A percentile compares a stretch with the other conserved stretches of the same genome.
phyloP scores from a whole-genome alignment of 768 basidiomycete species.

The Russula abietina region DNA sequence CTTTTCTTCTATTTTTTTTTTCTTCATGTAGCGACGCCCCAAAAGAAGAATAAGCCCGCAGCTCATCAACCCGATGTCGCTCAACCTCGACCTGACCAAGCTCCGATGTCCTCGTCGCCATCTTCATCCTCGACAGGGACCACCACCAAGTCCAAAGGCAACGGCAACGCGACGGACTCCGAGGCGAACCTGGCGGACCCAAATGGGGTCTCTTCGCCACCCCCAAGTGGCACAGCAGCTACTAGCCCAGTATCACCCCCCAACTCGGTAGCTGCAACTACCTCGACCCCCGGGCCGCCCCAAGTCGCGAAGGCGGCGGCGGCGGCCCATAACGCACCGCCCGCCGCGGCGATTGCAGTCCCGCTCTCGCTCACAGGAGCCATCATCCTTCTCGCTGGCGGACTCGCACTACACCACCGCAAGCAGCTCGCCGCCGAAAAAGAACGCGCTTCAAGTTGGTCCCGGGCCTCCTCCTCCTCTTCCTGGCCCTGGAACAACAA shows the following conservation, averaged over 20 bases:
- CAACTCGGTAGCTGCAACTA: constrained; percentile 1
- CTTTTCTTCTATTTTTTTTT: too few relatives aligned
- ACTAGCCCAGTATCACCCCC: not conserved
- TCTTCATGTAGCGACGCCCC: constrained; percentile 1
- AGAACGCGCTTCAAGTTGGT: constrained; percentile 18
- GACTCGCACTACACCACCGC: constrained; percentile 29
- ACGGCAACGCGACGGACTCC: not conserved
- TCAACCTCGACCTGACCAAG: constrained; percentile 8
- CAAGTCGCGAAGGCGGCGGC: constrained; percentile 26
- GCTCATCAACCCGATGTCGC: not conserved
- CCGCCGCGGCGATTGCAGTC: constrained; percentile 33
- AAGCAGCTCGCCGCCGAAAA: constrained; percentile 25
- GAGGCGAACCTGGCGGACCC: not conserved
- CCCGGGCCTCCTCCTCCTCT: not conserved
- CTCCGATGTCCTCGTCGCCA: constrained; percentile 3
- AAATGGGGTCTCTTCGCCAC: constrained; percentile 2
- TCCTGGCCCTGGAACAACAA: not conserved
- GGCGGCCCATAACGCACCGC: constrained; percentile 26
- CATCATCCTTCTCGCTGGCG: constrained; percentile 29
- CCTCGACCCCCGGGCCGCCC: constrained; percentile 14
- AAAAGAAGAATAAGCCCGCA: constrained; percentile 6
- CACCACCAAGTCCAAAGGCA: not conserved
- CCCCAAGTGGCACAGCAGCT: constrained; percentile 5
- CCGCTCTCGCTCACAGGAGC: constrained; percentile 32
- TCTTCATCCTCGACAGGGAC: not conserved